A percentile compares a stretch with the other conserved stretches of the same genome.
These are phyloP conservation scores for Ophiostoma novo-ulmi DNA, from an alignment of 2,329 filamentous ascomycete genomes.

Conservation along the genomic window DNA sequence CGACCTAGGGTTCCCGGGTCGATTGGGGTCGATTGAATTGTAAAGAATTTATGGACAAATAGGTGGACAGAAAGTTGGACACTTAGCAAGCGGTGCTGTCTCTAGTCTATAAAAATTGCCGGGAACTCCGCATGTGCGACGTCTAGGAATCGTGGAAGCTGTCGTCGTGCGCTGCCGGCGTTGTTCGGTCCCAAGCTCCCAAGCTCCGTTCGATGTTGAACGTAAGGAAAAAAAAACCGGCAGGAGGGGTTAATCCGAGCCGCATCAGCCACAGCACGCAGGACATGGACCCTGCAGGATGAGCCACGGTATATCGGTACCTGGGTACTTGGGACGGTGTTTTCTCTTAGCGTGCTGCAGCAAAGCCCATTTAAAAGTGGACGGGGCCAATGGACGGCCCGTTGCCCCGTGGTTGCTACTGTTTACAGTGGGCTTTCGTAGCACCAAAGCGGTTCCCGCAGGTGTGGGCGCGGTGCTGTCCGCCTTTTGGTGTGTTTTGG, in stretches of 20 bases:
- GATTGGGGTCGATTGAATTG: neutral
- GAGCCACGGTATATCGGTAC: constrained; percentile 15
- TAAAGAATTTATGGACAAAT: neutral
- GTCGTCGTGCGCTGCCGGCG: neutral
- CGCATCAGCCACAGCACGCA: constrained; percentile 9
- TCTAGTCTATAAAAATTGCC: neutral
- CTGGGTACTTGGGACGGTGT: neutral
- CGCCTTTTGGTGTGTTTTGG: constrained; percentile 21
- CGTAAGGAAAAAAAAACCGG: constrained; percentile 9
- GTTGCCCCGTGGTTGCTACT: constrained; percentile 56
- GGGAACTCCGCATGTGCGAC: neutral
- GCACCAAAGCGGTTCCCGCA: neutral
- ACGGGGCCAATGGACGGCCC: constrained; percentile 41
- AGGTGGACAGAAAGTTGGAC: neutral
- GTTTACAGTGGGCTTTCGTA: constrained; percentile 40
- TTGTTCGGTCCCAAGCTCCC: neutral
- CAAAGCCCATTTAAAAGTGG: neutral
- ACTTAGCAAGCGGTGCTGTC: neutral
- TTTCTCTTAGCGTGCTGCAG: constrained; percentile 7
- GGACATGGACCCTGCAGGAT: constrained; percentile 14
- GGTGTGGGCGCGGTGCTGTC: neutral
- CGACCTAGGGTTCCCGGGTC: neutral
- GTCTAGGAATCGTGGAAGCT: neutral
- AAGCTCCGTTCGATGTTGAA: neutral
- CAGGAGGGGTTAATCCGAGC: constrained; percentile 20